phyloP scores from a whole-genome alignment of 192 early-diverging fungal genomes.

The Entrophospora sp. region DNA sequence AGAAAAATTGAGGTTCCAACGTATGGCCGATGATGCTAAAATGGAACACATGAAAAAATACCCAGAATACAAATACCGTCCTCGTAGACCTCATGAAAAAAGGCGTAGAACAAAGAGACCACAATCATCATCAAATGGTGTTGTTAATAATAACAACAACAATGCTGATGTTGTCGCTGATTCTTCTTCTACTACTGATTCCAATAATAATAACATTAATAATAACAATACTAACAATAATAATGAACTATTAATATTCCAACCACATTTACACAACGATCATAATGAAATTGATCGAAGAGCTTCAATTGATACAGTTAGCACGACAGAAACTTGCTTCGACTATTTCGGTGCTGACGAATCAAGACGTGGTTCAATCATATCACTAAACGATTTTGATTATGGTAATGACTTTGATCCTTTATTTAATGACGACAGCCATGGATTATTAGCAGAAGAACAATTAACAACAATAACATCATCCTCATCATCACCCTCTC shows the following conservation, averaged over 20 bases:
- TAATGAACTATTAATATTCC: no score
- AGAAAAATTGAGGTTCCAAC: constrained; percentile 17
- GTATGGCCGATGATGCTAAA: constrained; percentile 21
- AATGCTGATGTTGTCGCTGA: no score
- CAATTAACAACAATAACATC: no score
- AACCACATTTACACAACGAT: no score
- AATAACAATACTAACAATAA: not conserved
- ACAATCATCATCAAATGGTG: not conserved
- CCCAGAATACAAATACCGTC: constrained; percentile 26
- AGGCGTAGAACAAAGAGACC: constrained; percentile 12
- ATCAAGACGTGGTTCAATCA: not conserved
- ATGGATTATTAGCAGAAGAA: no score
- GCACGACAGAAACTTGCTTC: no score
- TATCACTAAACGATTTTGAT: not conserved
- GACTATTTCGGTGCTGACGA: not conserved
- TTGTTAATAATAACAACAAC: no score
- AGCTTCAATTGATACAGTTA: not conserved
- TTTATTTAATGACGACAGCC: no score
- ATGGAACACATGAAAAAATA: constrained; percentile 22
- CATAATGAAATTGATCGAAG: not conserved
- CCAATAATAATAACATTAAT: not conserved
- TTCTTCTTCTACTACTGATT: no score
- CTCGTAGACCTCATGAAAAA: constrained; percentile 20
- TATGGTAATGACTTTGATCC: not conserved
- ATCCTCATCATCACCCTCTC: no score